These are phyloP conservation scores for Pezicula radicicola DNA, from an alignment of 2,329 filamentous ascomycete genomes.

Conservation along the genomic window DNA sequence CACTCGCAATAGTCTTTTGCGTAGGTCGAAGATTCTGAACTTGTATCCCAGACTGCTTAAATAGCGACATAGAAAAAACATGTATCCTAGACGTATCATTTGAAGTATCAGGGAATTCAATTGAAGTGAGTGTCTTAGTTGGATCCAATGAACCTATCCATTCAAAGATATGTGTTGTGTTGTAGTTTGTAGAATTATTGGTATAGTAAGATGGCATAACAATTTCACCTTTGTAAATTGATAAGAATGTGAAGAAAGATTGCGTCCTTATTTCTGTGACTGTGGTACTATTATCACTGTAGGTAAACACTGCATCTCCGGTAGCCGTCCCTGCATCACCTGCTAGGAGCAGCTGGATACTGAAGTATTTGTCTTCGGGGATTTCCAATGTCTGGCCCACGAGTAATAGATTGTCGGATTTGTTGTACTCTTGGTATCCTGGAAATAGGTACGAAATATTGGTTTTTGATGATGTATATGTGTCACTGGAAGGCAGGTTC, in stretches of 20 bases:
- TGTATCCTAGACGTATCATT: constrained; percentile 34
- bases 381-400: constrained; percentile 32
- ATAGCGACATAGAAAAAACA: constrained; percentile 36
- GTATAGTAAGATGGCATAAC: constrained; percentile 39
- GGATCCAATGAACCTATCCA: constrained; percentile 34
- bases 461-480: too few relatives aligned
- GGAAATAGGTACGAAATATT: too few relatives aligned
- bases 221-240: constrained; percentile 39
- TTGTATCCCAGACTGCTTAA: constrained; percentile 21
- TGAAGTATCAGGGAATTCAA: constrained; percentile 36
- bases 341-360: constrained; percentile 37
- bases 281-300: constrained; percentile 36
- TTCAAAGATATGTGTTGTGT: constrained; percentile 36
- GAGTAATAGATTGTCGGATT: constrained; percentile 39
- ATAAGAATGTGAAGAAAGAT: constrained; percentile 32
- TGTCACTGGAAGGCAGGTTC: too few relatives aligned
- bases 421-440: too few relatives aligned
- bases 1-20: constrained; percentile 33
- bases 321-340: constrained; percentile 31
- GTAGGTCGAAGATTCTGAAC: constrained; percentile 38
- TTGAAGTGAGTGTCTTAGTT: constrained; percentile 33
- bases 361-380: constrained; percentile 31
- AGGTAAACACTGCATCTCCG: constrained; percentile 38
- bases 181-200: constrained; percentile 34
- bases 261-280: constrained; percentile 36